Base-by-base conservation (phyloP, 148 eudicot genomes). In the Chenopodium berlandieri region DNA sequence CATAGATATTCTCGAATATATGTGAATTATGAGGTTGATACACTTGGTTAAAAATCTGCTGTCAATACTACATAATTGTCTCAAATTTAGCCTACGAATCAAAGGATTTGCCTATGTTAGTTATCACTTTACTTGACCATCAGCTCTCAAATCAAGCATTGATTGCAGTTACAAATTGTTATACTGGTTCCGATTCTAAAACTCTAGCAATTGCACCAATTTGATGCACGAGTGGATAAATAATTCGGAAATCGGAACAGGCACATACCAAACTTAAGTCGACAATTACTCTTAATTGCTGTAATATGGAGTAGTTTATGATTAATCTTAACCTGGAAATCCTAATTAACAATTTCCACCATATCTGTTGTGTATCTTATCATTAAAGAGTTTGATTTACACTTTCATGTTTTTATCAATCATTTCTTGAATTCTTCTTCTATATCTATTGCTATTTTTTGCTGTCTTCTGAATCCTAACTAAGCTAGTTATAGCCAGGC, bases 401-500 rank as follows among this genome's bases (percentile, higher is more conserved):
- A 54, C 13, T 34, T 54, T 23, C n/a, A 6, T n/a, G 23, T 46
- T 20, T 63, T 60, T 71, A 23, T 19, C 19, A 19, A 6, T 46
- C 71, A 46, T 63, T 25, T 80, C 72, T 71, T 40, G 60, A 31
- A 23, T 7, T 34, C 13, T 16, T 34, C 48, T 71, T 20, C 13
- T n/a, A 72, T n/a, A 30, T 12, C 1, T 68, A 4, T 68, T 31
- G 17, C 19, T 7, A 20, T 40, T 64, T 47, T 54, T 64, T 56
- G 34, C 23, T 22, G 19, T 52, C 23, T 40, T 19, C 19, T 58
- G 25, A 20, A 73, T 40, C 71, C 10, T 34, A 52, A n/a, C 78
- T 77, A 81, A 52, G 14, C 78, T 77, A 81, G 27, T 56, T 73
- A 66, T 72, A 84, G 75, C 70, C 72, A 30, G 86, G 86, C 17